phyloP scores from a whole-genome alignment of 768 basidiomycete genomes.

The Tricholoma matsutake region DNA sequence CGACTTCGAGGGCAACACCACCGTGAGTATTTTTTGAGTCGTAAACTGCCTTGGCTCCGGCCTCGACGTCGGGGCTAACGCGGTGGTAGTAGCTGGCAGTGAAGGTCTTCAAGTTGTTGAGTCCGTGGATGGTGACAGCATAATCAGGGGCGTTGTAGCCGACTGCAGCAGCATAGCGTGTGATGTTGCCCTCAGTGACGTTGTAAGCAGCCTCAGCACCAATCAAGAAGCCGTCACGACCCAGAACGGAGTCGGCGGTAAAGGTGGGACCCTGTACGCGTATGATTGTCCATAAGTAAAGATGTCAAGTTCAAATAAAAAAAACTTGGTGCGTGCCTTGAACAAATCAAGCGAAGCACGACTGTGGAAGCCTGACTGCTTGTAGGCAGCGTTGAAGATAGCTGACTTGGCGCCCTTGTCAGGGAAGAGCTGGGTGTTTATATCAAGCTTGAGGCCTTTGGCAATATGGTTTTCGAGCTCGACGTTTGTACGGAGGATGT shows the following conservation, averaged over 20 bases:
- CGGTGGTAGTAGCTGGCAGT: slow-evolving; percentile 98
- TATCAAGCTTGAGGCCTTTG: slow-evolving; percentile 95
- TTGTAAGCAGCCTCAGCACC: slow-evolving; percentile 98
- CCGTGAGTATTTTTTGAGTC: slow-evolving; percentile 88
- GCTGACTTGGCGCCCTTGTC: slow-evolving; percentile 87
- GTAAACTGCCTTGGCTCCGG: slow-evolving; percentile 94
- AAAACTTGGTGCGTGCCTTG: slow-evolving; percentile 60
- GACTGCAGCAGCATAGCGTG: slow-evolving; percentile 86
- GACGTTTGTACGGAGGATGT: slow-evolving; percentile 85
- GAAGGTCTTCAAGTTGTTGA: slow-evolving; percentile 93
- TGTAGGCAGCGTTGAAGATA: slow-evolving; percentile 81
- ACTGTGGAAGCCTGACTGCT: slow-evolving; percentile 94
- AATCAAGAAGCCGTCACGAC: slow-evolving; percentile 95
- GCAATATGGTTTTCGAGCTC: slow-evolving; percentile 98
- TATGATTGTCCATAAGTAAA: background rate
- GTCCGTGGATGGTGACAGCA: slow-evolving; percentile 89
- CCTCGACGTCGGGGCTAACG: slow-evolving; percentile 87
- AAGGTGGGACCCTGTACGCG: slow-evolving; percentile 83
- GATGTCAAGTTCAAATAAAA: background rate
- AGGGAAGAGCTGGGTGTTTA: slow-evolving; percentile 78
- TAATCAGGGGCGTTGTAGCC: slow-evolving; percentile 98
- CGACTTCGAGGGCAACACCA: slow-evolving; percentile 90
- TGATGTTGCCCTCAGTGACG: slow-evolving; percentile 88
- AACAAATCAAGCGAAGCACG: slow-evolving; percentile 89
- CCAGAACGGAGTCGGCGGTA: slow-evolving; percentile 92